phyloP scores from a whole-genome alignment of 306 rosid species.

The Sophora flavescens region DNA sequence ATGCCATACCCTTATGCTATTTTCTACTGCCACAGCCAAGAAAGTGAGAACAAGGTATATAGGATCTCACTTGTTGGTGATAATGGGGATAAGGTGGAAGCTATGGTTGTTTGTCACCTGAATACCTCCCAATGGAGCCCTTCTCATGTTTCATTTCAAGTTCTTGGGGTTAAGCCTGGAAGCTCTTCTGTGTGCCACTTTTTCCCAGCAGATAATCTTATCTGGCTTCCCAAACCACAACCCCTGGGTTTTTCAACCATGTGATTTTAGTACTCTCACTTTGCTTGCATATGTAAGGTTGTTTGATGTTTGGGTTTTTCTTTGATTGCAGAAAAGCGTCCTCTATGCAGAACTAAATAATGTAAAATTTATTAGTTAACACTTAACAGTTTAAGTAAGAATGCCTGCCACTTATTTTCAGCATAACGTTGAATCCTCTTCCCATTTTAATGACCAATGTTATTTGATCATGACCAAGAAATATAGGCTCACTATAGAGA shows the following conservation, averaged over 20 bases:
- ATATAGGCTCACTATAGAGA: too few relatives aligned
- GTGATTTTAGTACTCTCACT: slow-evolving; percentile 31
- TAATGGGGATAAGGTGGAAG: slow-evolving; percentile 68
- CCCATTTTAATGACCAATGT: too few relatives aligned
- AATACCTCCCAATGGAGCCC: slow-evolving; percentile 81
- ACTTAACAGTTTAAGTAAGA: not conserved
- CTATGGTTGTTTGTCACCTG: slow-evolving; percentile 77
- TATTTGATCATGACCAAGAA: too few relatives aligned
- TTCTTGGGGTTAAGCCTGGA: slow-evolving; percentile 67
- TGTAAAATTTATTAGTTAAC: not conserved
- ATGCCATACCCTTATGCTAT: slow-evolving; percentile 85
- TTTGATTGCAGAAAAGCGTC: not conserved
- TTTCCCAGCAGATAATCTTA: slow-evolving; percentile 74
- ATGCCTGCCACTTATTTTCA: not conserved
- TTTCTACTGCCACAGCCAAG: slow-evolving; percentile 72
- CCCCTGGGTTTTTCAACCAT: slow-evolving; percentile 5
- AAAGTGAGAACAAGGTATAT: slow-evolving; percentile 58
- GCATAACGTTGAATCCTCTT: not conserved
- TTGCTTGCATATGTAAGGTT: not conserved
- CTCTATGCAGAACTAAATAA: not conserved
- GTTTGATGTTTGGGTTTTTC: slow-evolving; percentile 3
- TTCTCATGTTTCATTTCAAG: slow-evolving; percentile 66
- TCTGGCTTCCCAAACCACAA: slow-evolving; percentile 59
- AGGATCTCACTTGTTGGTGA: slow-evolving; percentile 62
- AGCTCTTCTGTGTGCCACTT: slow-evolving; percentile 78